Evolutionary conservation across 2,329 filamentous ascomycete species (phyloP).

Genomic region (Byssochlamys sp.): DNA sequence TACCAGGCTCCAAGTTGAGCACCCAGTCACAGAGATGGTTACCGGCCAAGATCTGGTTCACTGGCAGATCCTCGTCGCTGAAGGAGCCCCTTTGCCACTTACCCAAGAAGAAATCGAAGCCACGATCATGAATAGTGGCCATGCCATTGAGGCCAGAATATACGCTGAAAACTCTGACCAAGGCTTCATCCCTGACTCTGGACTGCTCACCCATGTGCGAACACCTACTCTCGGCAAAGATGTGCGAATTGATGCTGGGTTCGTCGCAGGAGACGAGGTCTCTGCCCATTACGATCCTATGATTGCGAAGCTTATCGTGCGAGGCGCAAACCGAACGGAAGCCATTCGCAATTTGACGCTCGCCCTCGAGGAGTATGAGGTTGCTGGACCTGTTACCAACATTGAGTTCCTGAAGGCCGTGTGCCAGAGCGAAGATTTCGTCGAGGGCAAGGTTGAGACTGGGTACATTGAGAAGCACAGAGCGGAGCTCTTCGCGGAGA

Average conservation of each 20-base stretch:
- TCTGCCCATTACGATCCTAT: conserved; percentile 95
- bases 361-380: conserved; percentile 78
- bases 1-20: conserved; percentile 85
- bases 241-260: conserved; percentile 85
- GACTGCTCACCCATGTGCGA: conserved; percentile 70
- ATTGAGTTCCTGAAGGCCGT: conserved; percentile 91
- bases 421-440: conserved; percentile 70
- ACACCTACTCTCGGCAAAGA: conserved; percentile 61
- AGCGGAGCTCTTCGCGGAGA: conserved; percentile 62
- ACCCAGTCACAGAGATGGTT: conserved; percentile 80
- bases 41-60: conserved; percentile 73
- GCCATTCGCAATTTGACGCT: conserved; percentile 73
- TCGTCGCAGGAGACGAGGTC: conserved; percentile 80
- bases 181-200: conserved; percentile 90
- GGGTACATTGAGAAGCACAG: conserved; percentile 89
- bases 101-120: conserved; percentile 57
- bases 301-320: conserved; percentile 95
- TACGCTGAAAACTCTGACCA: conserved; percentile 90
- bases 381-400: conserved; percentile 87
- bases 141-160: conserved; percentile 89
- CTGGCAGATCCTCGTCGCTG: conserved; percentile 86
- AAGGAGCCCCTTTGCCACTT: conserved; percentile 57
- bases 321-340: conserved; percentile 65
- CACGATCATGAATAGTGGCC: conserved; percentile 64
- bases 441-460: conserved; percentile 82